A percentile compares a stretch with the other conserved stretches of the same genome.
These are phyloP conservation scores for Cyberlindnera suaveolens DNA, from an alignment of 805 yeast genomes.

Conservation along the genomic window DNA sequence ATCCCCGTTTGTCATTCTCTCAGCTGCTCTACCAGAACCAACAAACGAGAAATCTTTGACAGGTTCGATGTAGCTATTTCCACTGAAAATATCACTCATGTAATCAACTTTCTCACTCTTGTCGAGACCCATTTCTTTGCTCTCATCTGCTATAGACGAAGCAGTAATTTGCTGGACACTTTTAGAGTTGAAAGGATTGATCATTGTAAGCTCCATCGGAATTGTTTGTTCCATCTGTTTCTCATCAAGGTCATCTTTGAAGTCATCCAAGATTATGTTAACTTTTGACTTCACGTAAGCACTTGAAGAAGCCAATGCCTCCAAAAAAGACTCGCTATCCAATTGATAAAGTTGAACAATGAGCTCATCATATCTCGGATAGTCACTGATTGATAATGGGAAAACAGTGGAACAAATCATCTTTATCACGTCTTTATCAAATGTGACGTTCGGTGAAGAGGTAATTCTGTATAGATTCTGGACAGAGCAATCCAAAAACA, in stretches of 20 bases:
- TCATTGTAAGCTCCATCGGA: slow-evolving; percentile 26
- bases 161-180: neutral
- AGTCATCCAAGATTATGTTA: slow-evolving; percentile 19
- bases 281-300: slow-evolving; percentile 19
- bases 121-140: slow-evolving; percentile 10
- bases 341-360: slow-evolving; percentile 11
- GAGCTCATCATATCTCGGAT: slow-evolving; percentile 21
- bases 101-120: slow-evolving; percentile 11
- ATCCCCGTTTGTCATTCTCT: neutral
- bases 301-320: slow-evolving; percentile 3
- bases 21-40: slow-evolving; percentile 2
- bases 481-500: slow-evolving; percentile 14
- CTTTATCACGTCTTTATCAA: slow-evolving; percentile 4
- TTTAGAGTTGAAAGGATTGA: slow-evolving; percentile 16
- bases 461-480: slow-evolving; percentile 17
- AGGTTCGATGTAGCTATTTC: slow-evolving; percentile 3
- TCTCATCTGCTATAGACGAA: neutral
- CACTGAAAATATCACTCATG: slow-evolving; percentile 18
- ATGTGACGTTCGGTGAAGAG: slow-evolving; percentile 8
- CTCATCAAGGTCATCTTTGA: slow-evolving; percentile 15
- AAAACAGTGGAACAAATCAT: slow-evolving; percentile 13
- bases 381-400: slow-evolving; percentile 23
- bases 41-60: slow-evolving; percentile 7
- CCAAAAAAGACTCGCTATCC: slow-evolving; percentile 6
- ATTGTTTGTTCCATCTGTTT: slow-evolving; percentile 10